These are phyloP conservation scores for Pittosporum tobira DNA, from an alignment of 129 eudicot genomes.

Conservation along the genomic window DNA sequence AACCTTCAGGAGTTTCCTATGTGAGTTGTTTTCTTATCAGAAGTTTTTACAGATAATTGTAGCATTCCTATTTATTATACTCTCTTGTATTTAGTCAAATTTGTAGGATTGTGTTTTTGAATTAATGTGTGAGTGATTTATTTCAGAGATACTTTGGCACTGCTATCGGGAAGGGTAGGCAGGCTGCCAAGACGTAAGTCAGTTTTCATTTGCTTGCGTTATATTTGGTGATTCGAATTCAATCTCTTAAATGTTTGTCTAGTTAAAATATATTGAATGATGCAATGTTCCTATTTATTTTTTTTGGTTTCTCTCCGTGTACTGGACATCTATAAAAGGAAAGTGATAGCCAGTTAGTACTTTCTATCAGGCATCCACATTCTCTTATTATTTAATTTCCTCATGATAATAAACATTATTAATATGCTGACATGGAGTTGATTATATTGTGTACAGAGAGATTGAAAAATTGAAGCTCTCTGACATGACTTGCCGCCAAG, in stretches of 20 bases:
- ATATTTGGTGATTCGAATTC: not conserved
- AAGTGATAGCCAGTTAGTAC: too few species aligned
- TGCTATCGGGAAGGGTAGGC: slow-evolving; percentile 95
- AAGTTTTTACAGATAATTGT: not conserved
- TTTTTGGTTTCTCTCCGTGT: not conserved
- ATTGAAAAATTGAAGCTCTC: slow-evolving; percentile 93
- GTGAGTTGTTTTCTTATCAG: slow-evolving; percentile 50
- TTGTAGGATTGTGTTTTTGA: not conserved
- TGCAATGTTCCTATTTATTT: not conserved
- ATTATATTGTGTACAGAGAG: slow-evolving; percentile 41
- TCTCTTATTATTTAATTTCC: not conserved
- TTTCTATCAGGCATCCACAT: too few species aligned
- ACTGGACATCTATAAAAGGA: too few species aligned
- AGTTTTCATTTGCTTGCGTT: not conserved
- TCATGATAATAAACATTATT: slow-evolving; percentile 5
- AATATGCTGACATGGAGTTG: slow-evolving; percentile 3
- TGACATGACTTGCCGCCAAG: slow-evolving; percentile 89
- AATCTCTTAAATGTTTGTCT: not conserved
- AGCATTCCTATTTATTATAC: not conserved
- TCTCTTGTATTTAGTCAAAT: not conserved
- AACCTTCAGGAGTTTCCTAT: slow-evolving; percentile 94
- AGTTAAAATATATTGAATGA: not conserved
- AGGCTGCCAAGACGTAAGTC: slow-evolving; percentile 97
- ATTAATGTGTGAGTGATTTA: slow-evolving; percentile 2
- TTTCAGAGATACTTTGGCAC: slow-evolving; percentile 91